Base-by-base conservation (phyloP, 2,329 filamentous ascomycete genomes). In the Blastomyces silverae region DNA sequence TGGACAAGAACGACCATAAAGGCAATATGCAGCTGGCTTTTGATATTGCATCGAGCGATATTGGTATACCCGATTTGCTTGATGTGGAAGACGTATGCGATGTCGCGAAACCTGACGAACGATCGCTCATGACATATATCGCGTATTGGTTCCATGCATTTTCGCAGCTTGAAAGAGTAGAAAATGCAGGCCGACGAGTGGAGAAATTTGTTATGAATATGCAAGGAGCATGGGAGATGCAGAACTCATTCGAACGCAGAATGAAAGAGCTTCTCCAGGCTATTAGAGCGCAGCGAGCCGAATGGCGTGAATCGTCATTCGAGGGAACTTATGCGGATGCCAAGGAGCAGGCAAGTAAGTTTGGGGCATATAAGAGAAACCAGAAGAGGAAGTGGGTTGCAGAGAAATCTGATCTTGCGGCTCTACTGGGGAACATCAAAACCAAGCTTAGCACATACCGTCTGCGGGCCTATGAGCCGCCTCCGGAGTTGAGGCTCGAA, bases 111-210 rank as follows among this genome's bases (percentile, higher is more conserved):
- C 94, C 94, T 31, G 94, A 99, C 75, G 94, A 99, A 78, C 88
- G 91, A 71, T 95, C 90, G 76, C 83, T 99, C 75, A 99, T 99
- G 94, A 99, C 94, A 0, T 99, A 99, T 77, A 99, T 99, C 72
- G 94, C 94, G 69, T 99, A 99, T 81, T 99, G 94, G 94, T 99
- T 99, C 84, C 94, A 99, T 75, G 94, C 94, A 71, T 99, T 99
- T 76, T 97, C 93, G 39, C 93, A 97, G 74, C 95, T 99, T 88
- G 94, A 99, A 79, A 90, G 93, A 75, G 94, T 99, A 10, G 94
- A 99, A 78, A 99, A 99, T 75, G 94, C 94, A 3, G 94, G 94
- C 5, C 86, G 94, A 67, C 86, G 94, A 70, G 94, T 99, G 5
- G 94, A 99, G 80, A 99, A 99, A 78, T 99, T 99, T 73, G 90